Evolutionary conservation across 176 grass and related monocot genomes (phyloP).

Genomic region (Elaeis guineensis): DNA sequence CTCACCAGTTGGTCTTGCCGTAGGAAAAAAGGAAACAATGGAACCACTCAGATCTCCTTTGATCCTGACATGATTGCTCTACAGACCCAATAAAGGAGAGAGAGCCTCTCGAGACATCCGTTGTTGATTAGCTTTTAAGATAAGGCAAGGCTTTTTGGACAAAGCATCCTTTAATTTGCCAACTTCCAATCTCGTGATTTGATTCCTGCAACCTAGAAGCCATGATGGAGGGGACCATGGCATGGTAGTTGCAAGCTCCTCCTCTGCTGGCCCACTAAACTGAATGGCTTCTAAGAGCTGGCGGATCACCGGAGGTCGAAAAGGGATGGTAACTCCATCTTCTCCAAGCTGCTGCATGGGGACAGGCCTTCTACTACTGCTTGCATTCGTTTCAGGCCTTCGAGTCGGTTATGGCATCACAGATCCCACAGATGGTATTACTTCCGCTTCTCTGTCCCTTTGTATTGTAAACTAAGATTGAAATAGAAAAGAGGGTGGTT

Average conservation of each 20-base stretch:
- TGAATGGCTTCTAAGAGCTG: no score
- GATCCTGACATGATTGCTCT: background rate
- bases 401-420: conserved; percentile 27
- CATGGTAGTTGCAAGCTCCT: conserved; percentile 27
- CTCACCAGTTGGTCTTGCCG: background rate
- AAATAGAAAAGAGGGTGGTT: background rate
- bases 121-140: conserved; percentile 67
- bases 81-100: background rate
- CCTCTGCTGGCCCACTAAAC: no score
- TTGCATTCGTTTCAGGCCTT: conserved; percentile 29
- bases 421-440: conserved; percentile 67
- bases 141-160: conserved; percentile 33
- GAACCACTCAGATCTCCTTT: background rate
- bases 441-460: background rate
- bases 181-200: conserved; percentile 22
- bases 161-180: conserved; percentile 13
- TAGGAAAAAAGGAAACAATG: conserved; percentile 18
- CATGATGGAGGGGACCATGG: conserved; percentile 66
- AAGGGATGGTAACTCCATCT: no score
- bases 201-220: conserved; percentile 22
- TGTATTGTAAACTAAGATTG: background rate
- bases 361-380: conserved; percentile 13
- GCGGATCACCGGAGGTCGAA: no score
- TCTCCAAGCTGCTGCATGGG: conserved; percentile 19
- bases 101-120: background rate